Evolutionary conservation across 2,329 filamentous ascomycete genomes (phyloP).

Genomic region (Aspergillus versicolor): DNA sequence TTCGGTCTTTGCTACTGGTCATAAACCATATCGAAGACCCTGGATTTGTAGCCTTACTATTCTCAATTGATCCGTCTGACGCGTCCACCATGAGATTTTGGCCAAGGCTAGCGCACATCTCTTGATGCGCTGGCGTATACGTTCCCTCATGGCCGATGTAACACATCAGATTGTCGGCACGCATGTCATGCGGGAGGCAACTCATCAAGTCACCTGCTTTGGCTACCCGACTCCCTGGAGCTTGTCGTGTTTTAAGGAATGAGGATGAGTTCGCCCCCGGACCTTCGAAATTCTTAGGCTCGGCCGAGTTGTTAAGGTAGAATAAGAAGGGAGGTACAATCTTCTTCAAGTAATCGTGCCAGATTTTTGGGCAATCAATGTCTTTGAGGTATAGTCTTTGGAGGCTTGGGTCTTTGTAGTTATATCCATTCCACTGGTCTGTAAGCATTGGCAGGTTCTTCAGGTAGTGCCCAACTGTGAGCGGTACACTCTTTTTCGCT

Average conservation of each 20-base stretch:
- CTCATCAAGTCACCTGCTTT: conserved; percentile 93
- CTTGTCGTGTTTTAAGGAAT: conserved; percentile 39
- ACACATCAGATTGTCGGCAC: conserved; percentile 95
- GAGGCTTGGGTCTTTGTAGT: conserved; percentile 73
- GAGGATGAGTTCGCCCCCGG: conserved; percentile 52
- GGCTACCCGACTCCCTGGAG: conserved; percentile 59
- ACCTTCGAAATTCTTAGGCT: conserved; percentile 59
- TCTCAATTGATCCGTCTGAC: conserved; percentile 62
- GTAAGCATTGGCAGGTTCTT: conserved; percentile 81
- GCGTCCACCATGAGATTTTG: conserved; percentile 99
- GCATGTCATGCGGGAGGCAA: conserved; percentile 79
- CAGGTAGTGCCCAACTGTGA: conserved; percentile 88
- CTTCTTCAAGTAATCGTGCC: conserved; percentile 76
- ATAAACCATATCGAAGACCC: conserved; percentile 98
- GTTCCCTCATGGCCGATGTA: conserved; percentile 98
- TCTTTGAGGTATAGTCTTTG: conserved; percentile 95
- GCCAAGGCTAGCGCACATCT: conserved; percentile 95
- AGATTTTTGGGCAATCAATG: conserved; percentile 88
- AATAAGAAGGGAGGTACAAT: conserved; percentile 79
- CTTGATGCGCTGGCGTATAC: conserved; percentile 89
- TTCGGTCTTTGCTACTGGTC: conserved; percentile 91
- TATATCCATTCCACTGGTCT: conserved; percentile 73
- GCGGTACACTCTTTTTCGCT: conserved; percentile 69
- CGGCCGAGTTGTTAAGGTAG: conserved; percentile 73
- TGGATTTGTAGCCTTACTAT: conserved; percentile 69